Evolutionary conservation across 2,329 filamentous ascomycete genomes (phyloP), one percentile per base, ranked within the genome.

Genomic region (Aspergillus tanneri): DNA sequence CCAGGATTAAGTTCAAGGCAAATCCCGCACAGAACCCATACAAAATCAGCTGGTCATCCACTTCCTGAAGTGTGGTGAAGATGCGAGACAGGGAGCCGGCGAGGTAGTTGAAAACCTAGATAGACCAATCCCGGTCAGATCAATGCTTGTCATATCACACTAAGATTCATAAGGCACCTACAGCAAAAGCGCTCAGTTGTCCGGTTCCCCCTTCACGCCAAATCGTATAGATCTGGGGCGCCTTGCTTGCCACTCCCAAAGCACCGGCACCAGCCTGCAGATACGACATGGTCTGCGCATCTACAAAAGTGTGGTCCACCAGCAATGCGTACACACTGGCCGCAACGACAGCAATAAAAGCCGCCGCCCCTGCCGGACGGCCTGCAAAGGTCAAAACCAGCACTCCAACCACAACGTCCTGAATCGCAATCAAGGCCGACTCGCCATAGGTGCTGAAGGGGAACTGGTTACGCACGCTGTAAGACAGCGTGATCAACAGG

Each of bases 371-470:
- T 37, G 79, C 78, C 0, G 77, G 75, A 58, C 83, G 81, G 8
- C 87, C 87, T 50, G 83, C 85, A 70, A 90, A 97, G 66, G 87
- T 86, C 68, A 99, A 76, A 34, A 99, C 90, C 61, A 97, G 72
- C 41, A 90, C 82, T 4, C 86, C 85, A 67, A 99, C 96, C 51
- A 90, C 82, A 35, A 97, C 82, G 72, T 99, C 96, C 76, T 99
- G 93, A 50, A 86, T 84, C 41, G 93, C 81, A 60, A 99, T 96
- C 64, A 97, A 78, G 28, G 88, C 90, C 22, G 90, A 92, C 80
- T 99, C 93, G 70, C 93, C 93, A 69, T 88, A 99, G 9, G 93
- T 99, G 79, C 87, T 95, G 74, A 99, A 96, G 3, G 93, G 92
- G 61, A 96, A 96, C 19, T 84, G 85, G 64, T 90, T 89, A 66